Conservation (phyloP, 2,329 filamentous ascomycete species). For the Sporothrix protearum region DNA sequence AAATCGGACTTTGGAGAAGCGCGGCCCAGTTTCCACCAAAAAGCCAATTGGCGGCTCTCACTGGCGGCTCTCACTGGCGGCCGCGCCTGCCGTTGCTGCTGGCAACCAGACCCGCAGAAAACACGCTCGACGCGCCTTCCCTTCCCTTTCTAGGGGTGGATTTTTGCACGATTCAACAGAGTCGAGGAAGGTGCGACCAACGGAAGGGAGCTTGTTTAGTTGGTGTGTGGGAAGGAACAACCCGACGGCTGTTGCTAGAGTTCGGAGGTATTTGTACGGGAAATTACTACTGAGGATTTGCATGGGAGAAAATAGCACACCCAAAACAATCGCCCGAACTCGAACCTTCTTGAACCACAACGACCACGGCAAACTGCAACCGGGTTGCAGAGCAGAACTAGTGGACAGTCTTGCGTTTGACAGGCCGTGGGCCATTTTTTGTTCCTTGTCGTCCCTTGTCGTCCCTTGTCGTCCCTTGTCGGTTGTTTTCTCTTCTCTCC, state of each 20-base stretch:
- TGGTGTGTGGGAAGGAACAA: neutral
- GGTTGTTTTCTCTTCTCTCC: neutral
- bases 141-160: neutral
- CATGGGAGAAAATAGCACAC: neutral
- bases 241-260: no score
- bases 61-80: neutral
- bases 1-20: neutral
- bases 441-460: neutral
- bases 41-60: neutral
- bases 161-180: constrained; percentile 7
- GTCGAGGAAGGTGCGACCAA: neutral
- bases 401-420: neutral
- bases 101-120: constrained; percentile 14
- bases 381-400: no score
- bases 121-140: constrained; percentile 15
- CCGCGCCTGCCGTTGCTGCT: constrained; percentile 17
- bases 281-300: neutral
- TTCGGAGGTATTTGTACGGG: no score
- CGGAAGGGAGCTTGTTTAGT: neutral
- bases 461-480: neutral
- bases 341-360: neutral
- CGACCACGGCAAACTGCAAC: neutral
- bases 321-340: neutral
- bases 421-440: neutral
- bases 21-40: neutral